Evolutionary conservation across 768 basidiomycete genomes (phyloP).

Genomic region (Pleurotus sapidus): DNA sequence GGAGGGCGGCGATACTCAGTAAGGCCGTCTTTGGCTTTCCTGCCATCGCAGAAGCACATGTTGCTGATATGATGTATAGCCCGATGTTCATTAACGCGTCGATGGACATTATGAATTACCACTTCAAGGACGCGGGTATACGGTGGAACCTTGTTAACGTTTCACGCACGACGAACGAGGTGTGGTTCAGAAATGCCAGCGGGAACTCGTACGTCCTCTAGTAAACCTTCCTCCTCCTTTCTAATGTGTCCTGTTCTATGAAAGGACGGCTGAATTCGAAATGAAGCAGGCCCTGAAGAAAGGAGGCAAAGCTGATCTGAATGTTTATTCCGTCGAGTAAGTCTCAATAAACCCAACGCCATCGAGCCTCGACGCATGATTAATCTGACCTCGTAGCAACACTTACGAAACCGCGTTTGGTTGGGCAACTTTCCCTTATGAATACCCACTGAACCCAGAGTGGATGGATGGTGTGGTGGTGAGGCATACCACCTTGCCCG

Average conservation of each 20-base stretch:
- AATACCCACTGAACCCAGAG: neutral
- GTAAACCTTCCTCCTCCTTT: neutral
- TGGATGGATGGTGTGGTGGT: slow-evolving; percentile 3
- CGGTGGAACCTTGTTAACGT: neutral
- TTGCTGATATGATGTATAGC: too few species aligned
- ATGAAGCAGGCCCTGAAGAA: slow-evolving; percentile 1
- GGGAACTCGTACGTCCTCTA: neutral
- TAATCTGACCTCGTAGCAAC: neutral
- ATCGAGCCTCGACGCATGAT: too few species aligned
- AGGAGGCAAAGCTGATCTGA: neutral
- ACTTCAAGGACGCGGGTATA: neutral
- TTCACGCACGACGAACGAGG: neutral
- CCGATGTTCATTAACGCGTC: neutral
- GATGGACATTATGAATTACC: neutral
- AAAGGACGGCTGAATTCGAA: neutral
- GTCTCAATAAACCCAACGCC: neutral
- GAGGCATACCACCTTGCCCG: neutral
- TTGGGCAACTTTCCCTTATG: slow-evolving; percentile 3
- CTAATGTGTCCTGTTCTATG: neutral
- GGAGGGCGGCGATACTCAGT: neutral
- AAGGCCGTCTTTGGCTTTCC: neutral
- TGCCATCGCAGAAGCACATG: too few species aligned
- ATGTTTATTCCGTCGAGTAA: neutral
- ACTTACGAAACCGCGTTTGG: neutral
- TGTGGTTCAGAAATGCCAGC: neutral